Conservation (phyloP, 2,329 filamentous ascomycete species). For the Cladosporium sp. region DNA sequence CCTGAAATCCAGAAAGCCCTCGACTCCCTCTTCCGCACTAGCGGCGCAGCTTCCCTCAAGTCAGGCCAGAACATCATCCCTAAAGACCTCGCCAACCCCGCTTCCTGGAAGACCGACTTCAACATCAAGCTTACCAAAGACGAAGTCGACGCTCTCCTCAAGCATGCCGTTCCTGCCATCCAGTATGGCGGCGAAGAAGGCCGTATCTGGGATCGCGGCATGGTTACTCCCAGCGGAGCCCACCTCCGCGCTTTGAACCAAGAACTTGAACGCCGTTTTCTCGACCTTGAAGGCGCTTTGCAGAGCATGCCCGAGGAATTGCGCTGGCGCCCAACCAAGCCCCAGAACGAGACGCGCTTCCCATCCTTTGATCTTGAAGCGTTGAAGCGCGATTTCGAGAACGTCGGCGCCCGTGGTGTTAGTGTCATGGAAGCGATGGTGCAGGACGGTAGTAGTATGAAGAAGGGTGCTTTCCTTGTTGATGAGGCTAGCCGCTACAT, state of each 20-base stretch:
- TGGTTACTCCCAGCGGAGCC: conserved; percentile 75
- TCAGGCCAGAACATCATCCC: conserved; percentile 29
- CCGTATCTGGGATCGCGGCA: conserved; percentile 55
- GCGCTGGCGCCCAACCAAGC: conserved; percentile 31
- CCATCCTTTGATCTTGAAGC: conserved; percentile 35
- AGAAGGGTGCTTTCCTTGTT: conserved; percentile 40
- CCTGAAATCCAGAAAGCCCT: conserved; percentile 36
- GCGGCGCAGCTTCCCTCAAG: conserved; percentile 33
- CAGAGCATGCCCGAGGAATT: conserved; percentile 39
- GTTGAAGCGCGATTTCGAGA: conserved; percentile 31
- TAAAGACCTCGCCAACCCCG: conserved; percentile 30
- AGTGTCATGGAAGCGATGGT: conserved; percentile 42
- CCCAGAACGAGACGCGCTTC: conserved; percentile 35
- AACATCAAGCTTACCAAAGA: conserved; percentile 39
- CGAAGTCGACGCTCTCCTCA: conserved; percentile 48
- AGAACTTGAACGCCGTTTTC: conserved; percentile 69
- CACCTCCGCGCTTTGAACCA: conserved; percentile 70
- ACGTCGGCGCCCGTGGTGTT: conserved; percentile 31
- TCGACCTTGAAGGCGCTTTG: conserved; percentile 65
- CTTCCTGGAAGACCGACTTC: conserved; percentile 33
- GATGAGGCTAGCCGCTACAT: conserved; percentile 40
- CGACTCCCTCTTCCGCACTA: conserved; percentile 36
- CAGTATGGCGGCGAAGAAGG: conserved; percentile 45
- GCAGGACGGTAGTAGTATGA: conserved; percentile 37
- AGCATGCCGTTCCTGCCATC: conserved; percentile 56